Evolutionary conservation across 805 yeast species (phyloP).

Genomic region (Candida succiphila): DNA sequence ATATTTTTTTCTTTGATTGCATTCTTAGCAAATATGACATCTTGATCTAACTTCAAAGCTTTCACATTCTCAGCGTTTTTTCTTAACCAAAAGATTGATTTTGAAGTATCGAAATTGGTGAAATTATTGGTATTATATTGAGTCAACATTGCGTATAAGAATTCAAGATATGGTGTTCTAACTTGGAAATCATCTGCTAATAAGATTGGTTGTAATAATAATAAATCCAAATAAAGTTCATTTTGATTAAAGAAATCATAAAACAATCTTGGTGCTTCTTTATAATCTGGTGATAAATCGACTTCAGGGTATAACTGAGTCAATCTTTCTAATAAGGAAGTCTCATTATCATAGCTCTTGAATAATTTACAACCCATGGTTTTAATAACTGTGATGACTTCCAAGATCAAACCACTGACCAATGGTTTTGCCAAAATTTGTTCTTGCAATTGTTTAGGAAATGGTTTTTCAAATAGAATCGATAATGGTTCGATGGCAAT

Average conservation of each 20-base stretch:
- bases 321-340: constrained; percentile 46
- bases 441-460: constrained; percentile 44
- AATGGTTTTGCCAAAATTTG: constrained; percentile 82
- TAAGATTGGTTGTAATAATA: constrained; percentile 76
- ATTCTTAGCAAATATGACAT: constrained; percentile 13
- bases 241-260: constrained; percentile 53
- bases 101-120: constrained; percentile 22
- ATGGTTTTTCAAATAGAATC: constrained; percentile 61
- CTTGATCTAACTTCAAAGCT: constrained; percentile 16
- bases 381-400: constrained; percentile 62
- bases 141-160: constrained; percentile 68
- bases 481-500: constrained; percentile 72
- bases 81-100: constrained; percentile 24
- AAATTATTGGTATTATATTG: constrained; percentile 44
- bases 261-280: constrained; percentile 49
- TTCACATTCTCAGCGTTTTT: constrained; percentile 19
- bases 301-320: constrained; percentile 29
- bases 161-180: constrained; percentile 86
- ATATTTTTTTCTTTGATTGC: constrained; percentile 19
- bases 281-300: constrained; percentile 18
- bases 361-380: constrained; percentile 71
- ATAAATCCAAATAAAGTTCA: constrained; percentile 60
- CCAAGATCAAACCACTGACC: constrained; percentile 69
- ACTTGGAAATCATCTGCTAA: constrained; percentile 83
- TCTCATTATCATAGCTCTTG: constrained; percentile 61